These are phyloP conservation scores for Coemansia sp. DNA, from an alignment of 371 early-diverging fungal species.

Conservation along the genomic window DNA sequence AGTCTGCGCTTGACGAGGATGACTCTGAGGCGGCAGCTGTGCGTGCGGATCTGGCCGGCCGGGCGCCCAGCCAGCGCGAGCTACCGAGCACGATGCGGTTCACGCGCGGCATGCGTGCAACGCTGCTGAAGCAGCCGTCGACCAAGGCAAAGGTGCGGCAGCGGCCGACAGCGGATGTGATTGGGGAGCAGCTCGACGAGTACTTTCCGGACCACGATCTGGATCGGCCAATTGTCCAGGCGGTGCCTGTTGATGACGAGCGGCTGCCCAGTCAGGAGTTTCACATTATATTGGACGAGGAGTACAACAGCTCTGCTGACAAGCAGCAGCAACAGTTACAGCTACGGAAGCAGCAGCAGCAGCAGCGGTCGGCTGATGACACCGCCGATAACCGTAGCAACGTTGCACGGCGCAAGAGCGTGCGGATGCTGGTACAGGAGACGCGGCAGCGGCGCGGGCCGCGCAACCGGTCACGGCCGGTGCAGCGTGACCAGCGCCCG, in stretches of 20 bases:
- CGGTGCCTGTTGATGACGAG: slow-evolving; percentile 42
- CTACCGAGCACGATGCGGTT: slow-evolving; percentile 29
- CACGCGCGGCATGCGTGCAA: slow-evolving; percentile 49
- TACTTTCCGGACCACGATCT: slow-evolving; percentile 79
- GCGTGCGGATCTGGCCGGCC: slow-evolving; percentile 15
- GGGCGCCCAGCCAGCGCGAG: not conserved
- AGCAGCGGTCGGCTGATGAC: not conserved
- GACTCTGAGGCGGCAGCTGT: slow-evolving; percentile 10
- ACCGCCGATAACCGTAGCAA: not conserved
- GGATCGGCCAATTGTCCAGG: slow-evolving; percentile 68
- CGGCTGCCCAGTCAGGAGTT: slow-evolving; percentile 29
- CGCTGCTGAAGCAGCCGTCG: slow-evolving; percentile 43
- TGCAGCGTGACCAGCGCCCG: slow-evolving; percentile 13
- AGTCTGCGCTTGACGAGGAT: not conserved
- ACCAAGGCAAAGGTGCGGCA: slow-evolving; percentile 45
- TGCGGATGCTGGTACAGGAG: slow-evolving; percentile 53
- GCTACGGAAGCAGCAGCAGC: not conserved
- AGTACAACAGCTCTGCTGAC: slow-evolving; percentile 14
- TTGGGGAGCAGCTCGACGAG: slow-evolving; percentile 68
- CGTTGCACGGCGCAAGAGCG: slow-evolving; percentile 50
- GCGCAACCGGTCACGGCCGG: slow-evolving; percentile 8
- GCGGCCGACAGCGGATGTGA: slow-evolving; percentile 73
- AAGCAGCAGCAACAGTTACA: slow-evolving; percentile 11
- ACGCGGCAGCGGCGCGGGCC: slow-evolving; percentile 22
- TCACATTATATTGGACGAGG: slow-evolving; percentile 41